These are phyloP conservation scores for Raffaelea albimanens DNA, from an alignment of 2,329 filamentous ascomycete genomes.

Conservation along the genomic window DNA sequence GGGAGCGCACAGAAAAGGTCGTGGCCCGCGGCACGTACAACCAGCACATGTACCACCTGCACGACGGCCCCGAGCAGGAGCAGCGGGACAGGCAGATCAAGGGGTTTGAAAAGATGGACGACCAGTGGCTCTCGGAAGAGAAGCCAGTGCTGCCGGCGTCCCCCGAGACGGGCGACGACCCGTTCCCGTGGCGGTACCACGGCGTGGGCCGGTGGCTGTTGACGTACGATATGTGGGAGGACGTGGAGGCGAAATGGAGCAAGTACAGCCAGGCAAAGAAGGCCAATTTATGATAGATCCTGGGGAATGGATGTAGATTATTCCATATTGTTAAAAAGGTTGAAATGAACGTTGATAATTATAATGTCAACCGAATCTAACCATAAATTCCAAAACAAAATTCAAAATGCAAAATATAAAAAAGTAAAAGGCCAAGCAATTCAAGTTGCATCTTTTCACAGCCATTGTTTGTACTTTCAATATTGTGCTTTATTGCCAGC, in stretches of 20 bases:
- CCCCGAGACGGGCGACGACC: conserved; percentile 10
- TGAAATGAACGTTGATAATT: too few relatives aligned
- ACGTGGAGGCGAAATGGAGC: conserved; percentile 6
- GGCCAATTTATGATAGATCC: too few relatives aligned
- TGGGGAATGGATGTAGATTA: too few relatives aligned
- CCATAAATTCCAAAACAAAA: too few relatives aligned
- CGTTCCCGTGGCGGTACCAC: conserved; percentile 12
- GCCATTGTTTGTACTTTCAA: too few relatives aligned
- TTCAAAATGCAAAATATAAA: too few relatives aligned
- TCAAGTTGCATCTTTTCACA: too few relatives aligned
- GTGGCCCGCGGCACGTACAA: conserved; percentile 11
- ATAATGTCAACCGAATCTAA: not conserved
- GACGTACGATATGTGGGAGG: conserved; percentile 13
- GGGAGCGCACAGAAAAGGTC: conserved; percentile 7
- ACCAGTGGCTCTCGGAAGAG: conserved; percentile 3
- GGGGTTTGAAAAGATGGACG: conserved; percentile 4
- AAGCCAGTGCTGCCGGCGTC: not conserved
- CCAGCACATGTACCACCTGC: conserved; percentile 13
- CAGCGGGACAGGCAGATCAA: conserved; percentile 7
- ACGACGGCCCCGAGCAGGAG: conserved; percentile 10
- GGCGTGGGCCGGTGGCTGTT: conserved; percentile 12
- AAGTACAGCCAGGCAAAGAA: too few relatives aligned
- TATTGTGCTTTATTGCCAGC: too few relatives aligned
- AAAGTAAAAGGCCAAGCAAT: too few relatives aligned
- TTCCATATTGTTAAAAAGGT: too few relatives aligned